Conservation (phyloP, 495 filamentous ascomycete genomes). For the Patellaria atrata region DNA sequence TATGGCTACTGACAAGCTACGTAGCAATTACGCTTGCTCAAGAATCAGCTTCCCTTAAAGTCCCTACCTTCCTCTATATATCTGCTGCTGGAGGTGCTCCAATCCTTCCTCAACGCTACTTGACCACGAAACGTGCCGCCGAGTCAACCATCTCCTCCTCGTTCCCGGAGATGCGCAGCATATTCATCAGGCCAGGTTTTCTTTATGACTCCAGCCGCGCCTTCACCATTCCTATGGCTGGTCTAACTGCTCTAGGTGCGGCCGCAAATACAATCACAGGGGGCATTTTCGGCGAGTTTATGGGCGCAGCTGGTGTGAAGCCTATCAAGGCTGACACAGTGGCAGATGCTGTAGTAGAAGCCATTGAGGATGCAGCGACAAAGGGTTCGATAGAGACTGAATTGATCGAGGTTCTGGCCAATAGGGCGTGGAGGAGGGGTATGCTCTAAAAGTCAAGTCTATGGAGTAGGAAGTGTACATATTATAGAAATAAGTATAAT, state of each 20-base stretch:
- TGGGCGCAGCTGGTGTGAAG: slow-evolving; percentile 71
- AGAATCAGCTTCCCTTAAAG: slow-evolving; percentile 50
- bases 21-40: slow-evolving; percentile 66
- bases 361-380: slow-evolving; percentile 24
- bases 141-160: slow-evolving; percentile 59
- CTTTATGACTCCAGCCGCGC: slow-evolving; percentile 72
- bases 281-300: slow-evolving; percentile 52
- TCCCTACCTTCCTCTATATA: slow-evolving; percentile 66
- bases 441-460: slow-evolving; percentile 28
- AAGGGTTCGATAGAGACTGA: slow-evolving; percentile 26
- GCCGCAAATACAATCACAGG: slow-evolving; percentile 60
- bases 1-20: background rate
- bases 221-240: slow-evolving; percentile 75
- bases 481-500: too few species aligned
- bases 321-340: slow-evolving; percentile 77
- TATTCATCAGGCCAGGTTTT: slow-evolving; percentile 79
- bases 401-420: slow-evolving; percentile 28
- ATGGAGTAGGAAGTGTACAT: too few species aligned
- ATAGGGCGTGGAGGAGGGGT: slow-evolving; percentile 27
- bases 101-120: slow-evolving; percentile 69
- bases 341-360: slow-evolving; percentile 42
- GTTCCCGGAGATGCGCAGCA: slow-evolving; percentile 57
- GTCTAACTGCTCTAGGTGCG: slow-evolving; percentile 49
- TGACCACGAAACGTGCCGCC: slow-evolving; percentile 82
- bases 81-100: slow-evolving; percentile 78